phyloP scores from a whole-genome alignment of 1,284 basidiomycete genomes.

The Trametes sp. region DNA sequence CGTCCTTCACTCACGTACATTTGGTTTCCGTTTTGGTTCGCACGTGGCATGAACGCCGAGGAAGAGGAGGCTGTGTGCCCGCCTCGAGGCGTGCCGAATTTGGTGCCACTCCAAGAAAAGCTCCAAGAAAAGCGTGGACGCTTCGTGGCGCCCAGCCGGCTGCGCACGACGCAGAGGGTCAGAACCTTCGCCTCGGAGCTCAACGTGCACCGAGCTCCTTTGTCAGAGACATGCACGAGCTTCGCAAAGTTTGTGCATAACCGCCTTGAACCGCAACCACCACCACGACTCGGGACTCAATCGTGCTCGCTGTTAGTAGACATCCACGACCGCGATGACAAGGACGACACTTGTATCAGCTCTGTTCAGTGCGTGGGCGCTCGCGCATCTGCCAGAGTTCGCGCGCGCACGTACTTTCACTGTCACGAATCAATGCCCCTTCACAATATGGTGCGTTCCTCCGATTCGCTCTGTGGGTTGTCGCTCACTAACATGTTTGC shows the following conservation, averaged over 20 bases:
- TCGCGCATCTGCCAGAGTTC: not conserved
- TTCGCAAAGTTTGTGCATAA: not conserved
- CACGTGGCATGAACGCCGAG: not conserved
- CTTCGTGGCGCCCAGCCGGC: conserved; percentile 16
- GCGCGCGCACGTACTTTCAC: conserved; percentile 39
- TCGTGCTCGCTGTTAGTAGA: too few relatives aligned
- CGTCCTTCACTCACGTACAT: not conserved
- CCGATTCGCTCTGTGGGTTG: not conserved
- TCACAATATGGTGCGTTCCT: conserved; percentile 44
- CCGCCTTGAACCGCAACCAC: not conserved
- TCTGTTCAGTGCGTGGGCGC: not conserved
- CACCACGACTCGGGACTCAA: not conserved
- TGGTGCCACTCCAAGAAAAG: not conserved
- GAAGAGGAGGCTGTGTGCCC: conserved; percentile 1
- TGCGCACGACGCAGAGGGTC: conserved; percentile 12
- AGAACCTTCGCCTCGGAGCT: not conserved
- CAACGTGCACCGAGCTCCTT: not conserved
- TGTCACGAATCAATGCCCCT: conserved; percentile 43
- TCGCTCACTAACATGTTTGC: not conserved
- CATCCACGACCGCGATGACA: not conserved
- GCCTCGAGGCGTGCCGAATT: conserved; percentile 20
- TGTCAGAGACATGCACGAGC: not conserved
- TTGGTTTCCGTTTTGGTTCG: not conserved
- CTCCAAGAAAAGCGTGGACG: conserved; percentile 16
- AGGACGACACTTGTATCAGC: not conserved